These are phyloP conservation scores for Globisporangium parvum DNA, from an alignment of 352 stramenopile species.

Conservation along the genomic window DNA sequence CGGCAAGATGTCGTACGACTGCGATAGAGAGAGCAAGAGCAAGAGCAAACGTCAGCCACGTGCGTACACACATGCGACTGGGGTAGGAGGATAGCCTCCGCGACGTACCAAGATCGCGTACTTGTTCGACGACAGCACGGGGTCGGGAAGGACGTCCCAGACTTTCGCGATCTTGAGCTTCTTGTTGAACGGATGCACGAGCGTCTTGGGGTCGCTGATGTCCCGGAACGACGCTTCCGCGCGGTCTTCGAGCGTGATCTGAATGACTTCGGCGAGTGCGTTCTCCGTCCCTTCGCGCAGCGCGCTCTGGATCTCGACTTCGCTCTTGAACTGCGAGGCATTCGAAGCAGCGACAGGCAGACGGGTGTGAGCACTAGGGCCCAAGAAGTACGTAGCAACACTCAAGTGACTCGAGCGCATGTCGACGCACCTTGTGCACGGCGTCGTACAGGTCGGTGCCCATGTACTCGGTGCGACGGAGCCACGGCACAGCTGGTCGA, in stretches of 20 bases:
- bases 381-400: background rate
- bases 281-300: constrained; percentile 79
- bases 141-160: constrained; percentile 81
- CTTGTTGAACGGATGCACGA: constrained; percentile 81
- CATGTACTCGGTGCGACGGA: constrained; percentile 83
- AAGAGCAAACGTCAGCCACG: too few relatives aligned
- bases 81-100: too few relatives aligned
- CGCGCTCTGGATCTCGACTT: constrained; percentile 78
- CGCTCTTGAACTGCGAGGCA: constrained; percentile 59
- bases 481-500: constrained; percentile 68
- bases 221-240: constrained; percentile 76
- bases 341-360: background rate
- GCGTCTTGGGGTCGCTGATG: constrained; percentile 50
- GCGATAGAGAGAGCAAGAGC: too few relatives aligned
- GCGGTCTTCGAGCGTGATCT: constrained; percentile 65
- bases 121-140: constrained; percentile 72
- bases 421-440: constrained; percentile 53
- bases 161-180: constrained; percentile 75
- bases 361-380: background rate
- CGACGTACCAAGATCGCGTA: constrained; percentile 77
- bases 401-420: background rate
- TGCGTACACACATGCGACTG: too few relatives aligned
- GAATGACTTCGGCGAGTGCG: constrained; percentile 66
- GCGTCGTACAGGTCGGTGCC: constrained; percentile 81
- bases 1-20: constrained; percentile 84